These are phyloP conservation scores for Russula earlei DNA, from an alignment of 768 basidiomycete genomes.

Conservation along the genomic window DNA sequence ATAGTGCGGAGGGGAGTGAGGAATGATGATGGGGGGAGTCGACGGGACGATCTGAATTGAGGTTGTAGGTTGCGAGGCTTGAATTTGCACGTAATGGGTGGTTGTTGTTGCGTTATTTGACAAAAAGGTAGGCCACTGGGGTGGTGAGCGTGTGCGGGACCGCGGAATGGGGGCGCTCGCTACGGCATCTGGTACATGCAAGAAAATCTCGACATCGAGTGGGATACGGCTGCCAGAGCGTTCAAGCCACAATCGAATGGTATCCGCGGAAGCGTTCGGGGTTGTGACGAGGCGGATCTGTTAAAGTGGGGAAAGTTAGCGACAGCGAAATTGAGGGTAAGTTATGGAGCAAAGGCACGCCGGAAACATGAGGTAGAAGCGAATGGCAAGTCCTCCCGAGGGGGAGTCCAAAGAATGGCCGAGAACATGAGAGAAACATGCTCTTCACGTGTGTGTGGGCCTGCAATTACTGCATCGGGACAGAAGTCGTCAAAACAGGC, in stretches of 20 bases:
- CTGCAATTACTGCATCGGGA: slow-evolving; percentile 15
- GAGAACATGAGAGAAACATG: slow-evolving; percentile 14
- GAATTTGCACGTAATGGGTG: slow-evolving; percentile 22
- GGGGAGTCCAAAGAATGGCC: slow-evolving; percentile 2
- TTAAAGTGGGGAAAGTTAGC: slow-evolving; percentile 8
- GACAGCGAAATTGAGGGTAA: slow-evolving; percentile 15
- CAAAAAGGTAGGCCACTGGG: slow-evolving; percentile 21
- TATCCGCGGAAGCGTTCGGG: slow-evolving; percentile 63
- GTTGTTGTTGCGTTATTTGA: slow-evolving; percentile 19
- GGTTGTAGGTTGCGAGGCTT: slow-evolving; percentile 15
- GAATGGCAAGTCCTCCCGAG: slow-evolving; percentile 5
- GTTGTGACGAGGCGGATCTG: slow-evolving; percentile 70
- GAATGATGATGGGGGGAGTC: slow-evolving; percentile 14
- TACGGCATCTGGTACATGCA: slow-evolving; percentile 36
- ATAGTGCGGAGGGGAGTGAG: slow-evolving; percentile 19
- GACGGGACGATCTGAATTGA: slow-evolving; percentile 21
- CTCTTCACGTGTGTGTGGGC: not conserved
- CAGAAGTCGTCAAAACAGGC: slow-evolving; percentile 10
- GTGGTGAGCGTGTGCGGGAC: slow-evolving; percentile 19
- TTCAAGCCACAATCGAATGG: slow-evolving; percentile 75
- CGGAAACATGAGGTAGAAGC: slow-evolving; percentile 17
- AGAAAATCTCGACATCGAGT: slow-evolving; percentile 72
- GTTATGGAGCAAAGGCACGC: slow-evolving; percentile 9
- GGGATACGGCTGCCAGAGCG: slow-evolving; percentile 62
- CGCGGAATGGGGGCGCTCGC: slow-evolving; percentile 13